Base-by-base conservation (phyloP, 495 filamentous ascomycete genomes). In the Annulohypoxylon nitens region DNA sequence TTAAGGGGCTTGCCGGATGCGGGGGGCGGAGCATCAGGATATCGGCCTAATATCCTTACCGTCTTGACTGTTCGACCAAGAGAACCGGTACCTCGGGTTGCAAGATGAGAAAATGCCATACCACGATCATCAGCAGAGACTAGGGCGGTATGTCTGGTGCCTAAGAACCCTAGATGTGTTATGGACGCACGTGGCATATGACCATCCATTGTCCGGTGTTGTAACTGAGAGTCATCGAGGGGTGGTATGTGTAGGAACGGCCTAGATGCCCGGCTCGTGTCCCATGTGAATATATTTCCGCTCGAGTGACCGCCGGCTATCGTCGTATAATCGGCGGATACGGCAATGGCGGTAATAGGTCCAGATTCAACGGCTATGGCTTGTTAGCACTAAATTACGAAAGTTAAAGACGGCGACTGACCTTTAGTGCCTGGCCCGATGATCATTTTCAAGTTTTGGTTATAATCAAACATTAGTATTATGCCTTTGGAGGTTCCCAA, bases 91-190 rank as follows among this genome's bases (percentile, higher is more conserved):
- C 96, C 96, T 70, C 96, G 84, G 12, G 94, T 97, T 30, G 96
- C 97, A 34, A 98, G 86, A 80, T 98, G 97, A 6, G 97, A 97
- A 78, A 99, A 99, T 8, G 95, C 95, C 96, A 99, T 98, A 50
- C 96, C 96, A 43, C 88, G 87, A 75, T 95, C 93, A 79, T 99
- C 94, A 0, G 95, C 95, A n/a, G 96, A 99, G 26, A 97, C 93
- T n/a, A 99, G 83, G 43, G 96, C 96, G 41, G 96, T 98, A 76
- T 97, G 97, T 60, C 96, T 85, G 12, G 92, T 97, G 23, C 97
- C 96, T n/a, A 99, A 84, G 73, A 99, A 99, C 1, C 95, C 96
- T 34, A 98, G 79, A 83, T 98, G 96, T 36, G 95, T 88, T 51
- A 99, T 88, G 5, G 91, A 86, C 11, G 89, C 87, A 64, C 90